These are phyloP conservation scores for Aquilaria yunnanensis DNA, from an alignment of 345 rosid genomes.

Conservation along the genomic window DNA sequence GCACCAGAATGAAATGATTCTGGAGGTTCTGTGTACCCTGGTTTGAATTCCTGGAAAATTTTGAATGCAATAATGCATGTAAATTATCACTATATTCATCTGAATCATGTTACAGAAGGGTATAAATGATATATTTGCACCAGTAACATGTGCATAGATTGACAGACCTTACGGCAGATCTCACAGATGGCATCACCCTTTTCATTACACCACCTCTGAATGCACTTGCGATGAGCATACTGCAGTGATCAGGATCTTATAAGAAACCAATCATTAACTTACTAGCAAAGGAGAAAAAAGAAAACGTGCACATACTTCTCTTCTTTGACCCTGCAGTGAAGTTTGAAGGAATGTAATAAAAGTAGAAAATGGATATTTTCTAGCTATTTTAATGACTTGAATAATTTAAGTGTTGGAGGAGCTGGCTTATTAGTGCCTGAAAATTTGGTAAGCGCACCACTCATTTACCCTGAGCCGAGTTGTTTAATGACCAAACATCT, in stretches of 20 bases:
- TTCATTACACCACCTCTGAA: conserved; percentile 88
- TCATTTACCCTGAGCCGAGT: too few species aligned
- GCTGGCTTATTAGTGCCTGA: too few species aligned
- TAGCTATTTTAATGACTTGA: too few species aligned
- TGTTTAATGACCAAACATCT: too few species aligned
- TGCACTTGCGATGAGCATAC: conserved; percentile 82
- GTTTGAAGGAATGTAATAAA: too few species aligned
- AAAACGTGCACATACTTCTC: background rate
- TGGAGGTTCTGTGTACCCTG: conserved; percentile 58
- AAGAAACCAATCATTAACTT: background rate
- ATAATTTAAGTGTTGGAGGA: too few species aligned
- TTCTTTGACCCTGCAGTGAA: too few species aligned
- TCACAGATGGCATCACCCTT: conserved; percentile 82
- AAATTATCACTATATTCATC: background rate
- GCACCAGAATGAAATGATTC: conserved; percentile 48
- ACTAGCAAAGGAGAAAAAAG: background rate
- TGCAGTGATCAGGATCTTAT: conserved; percentile 20
- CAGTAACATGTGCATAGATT: conserved; percentile 6
- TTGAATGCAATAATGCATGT: conserved; percentile 4
- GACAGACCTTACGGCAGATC: conserved; percentile 69
- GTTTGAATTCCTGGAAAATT: conserved; percentile 53
- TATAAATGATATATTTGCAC: background rate
- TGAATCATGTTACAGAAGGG: background rate
- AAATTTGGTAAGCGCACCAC: too few species aligned
- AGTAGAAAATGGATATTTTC: too few species aligned